A percentile compares a stretch with the other conserved stretches of the same genome.
Evolutionary conservation across 2,329 filamentous ascomycete species (phyloP).

Genomic region (Acrocalymma vagum): DNA sequence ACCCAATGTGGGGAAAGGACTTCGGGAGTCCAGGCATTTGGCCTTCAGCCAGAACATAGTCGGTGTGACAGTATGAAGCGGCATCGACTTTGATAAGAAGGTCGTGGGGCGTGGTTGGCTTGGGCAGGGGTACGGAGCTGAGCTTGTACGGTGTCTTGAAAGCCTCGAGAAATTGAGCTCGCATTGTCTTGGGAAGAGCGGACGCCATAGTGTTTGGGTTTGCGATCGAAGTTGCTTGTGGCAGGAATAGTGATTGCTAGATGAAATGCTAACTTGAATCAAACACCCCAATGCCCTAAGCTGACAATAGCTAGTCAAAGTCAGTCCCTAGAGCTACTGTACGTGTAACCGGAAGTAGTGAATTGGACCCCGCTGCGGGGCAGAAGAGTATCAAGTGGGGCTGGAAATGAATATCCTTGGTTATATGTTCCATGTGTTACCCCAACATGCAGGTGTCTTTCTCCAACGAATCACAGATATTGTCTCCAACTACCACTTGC

Average conservation of each 20-base stretch:
- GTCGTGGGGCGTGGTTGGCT: conserved; percentile 44
- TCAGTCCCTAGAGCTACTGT: too few relatives aligned
- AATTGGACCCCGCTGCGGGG: conserved; percentile 40
- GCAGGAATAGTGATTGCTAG: not conserved
- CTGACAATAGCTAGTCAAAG: too few relatives aligned
- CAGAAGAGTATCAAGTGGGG: conserved; percentile 28
- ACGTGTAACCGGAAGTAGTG: not conserved
- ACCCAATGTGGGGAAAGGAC: conserved; percentile 54
- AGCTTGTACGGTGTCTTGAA: conserved; percentile 54
- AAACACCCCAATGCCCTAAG: too few relatives aligned
- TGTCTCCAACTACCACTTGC: not conserved
- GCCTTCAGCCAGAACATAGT: conserved; percentile 47
- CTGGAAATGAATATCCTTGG: conserved; percentile 14
- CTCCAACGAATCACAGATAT: conserved; percentile 7
- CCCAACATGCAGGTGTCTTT: conserved; percentile 15
- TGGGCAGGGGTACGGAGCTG: conserved; percentile 45
- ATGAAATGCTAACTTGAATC: too few relatives aligned
- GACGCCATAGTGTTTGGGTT: conserved; percentile 21
- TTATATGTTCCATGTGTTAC: too few relatives aligned
- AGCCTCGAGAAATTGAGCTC: conserved; percentile 51
- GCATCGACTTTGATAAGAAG: conserved; percentile 57
- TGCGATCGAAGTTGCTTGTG: not conserved
- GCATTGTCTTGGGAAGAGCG: conserved; percentile 42
- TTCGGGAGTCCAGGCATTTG: conserved; percentile 45
- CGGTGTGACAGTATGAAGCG: conserved; percentile 59